Percentiles rank a stretch among this genome's conserved stretches.
phyloP scores from a whole-genome alignment of 306 rosid species.

The Vigna hirtella region DNA sequence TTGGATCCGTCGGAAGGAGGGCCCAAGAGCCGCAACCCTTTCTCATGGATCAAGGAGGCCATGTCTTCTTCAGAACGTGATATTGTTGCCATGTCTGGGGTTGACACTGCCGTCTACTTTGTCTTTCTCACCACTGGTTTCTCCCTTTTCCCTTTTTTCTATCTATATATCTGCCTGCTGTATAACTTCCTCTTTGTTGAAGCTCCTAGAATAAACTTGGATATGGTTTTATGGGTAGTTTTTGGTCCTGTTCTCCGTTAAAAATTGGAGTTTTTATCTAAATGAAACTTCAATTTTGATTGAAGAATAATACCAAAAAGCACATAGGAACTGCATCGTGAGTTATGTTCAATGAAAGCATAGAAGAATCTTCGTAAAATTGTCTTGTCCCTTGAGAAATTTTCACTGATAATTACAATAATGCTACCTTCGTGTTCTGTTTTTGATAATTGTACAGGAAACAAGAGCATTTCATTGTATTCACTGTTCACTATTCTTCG shows the following conservation, averaged over 20 bases:
- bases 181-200: background rate
- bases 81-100: slow-evolving; percentile 75
- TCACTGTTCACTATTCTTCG: background rate
- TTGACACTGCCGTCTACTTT: slow-evolving; percentile 92
- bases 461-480: slow-evolving; percentile 20
- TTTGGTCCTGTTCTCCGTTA: background rate
- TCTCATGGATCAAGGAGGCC: slow-evolving; percentile 84
- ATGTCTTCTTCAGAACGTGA: slow-evolving; percentile 70
- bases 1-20: slow-evolving; percentile 68
- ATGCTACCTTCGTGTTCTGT: background rate
- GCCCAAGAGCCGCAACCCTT: slow-evolving; percentile 64
- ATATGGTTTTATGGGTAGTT: background rate
- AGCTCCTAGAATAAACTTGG: background rate
- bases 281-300: background rate
- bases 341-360: background rate
- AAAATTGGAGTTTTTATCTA: background rate
- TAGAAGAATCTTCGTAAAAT: background rate
- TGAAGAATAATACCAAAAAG: background rate
- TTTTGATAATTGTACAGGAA: background rate
- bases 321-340: background rate
- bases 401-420: background rate
- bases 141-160: background rate
- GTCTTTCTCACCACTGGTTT: slow-evolving; percentile 84
- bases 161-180: background rate
- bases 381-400: background rate